phyloP scores from a whole-genome alignment of 352 stramenopile species.

The Phytophthora meadii region DNA sequence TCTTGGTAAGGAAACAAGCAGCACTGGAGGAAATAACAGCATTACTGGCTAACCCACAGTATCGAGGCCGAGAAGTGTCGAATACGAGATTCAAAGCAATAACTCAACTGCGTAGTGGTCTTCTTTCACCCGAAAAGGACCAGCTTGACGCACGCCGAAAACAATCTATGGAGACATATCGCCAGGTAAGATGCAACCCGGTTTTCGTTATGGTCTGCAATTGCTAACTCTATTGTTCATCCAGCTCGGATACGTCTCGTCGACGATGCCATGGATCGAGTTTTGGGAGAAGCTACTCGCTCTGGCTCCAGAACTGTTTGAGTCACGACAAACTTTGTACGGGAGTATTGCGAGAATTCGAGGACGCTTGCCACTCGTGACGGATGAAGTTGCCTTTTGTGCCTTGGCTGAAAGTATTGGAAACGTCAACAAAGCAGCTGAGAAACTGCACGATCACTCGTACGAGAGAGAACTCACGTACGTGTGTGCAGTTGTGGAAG shows the following conservation, averaged over 20 bases:
- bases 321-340: constrained; percentile 48
- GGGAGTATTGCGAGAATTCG: constrained; percentile 55
- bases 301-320: constrained; percentile 56
- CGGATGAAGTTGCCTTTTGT: constrained; percentile 61
- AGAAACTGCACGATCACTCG: constrained; percentile 57
- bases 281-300: constrained; percentile 67
- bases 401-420: constrained; percentile 63
- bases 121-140: constrained; percentile 55
- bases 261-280: constrained; percentile 53
- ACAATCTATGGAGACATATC: constrained; percentile 71
- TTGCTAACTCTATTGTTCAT: neutral
- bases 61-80: constrained; percentile 14
- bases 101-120: constrained; percentile 40
- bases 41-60: constrained; percentile 33
- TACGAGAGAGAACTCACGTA: constrained; percentile 72
- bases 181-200: constrained; percentile 31
- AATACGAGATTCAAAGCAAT: constrained; percentile 10
- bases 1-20: constrained; percentile 31
- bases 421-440: constrained; percentile 52
- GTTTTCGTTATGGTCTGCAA: neutral
- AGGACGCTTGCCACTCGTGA: constrained; percentile 46
- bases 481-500: constrained; percentile 58
- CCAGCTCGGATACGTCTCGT: constrained; percentile 65
- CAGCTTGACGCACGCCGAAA: constrained; percentile 59
- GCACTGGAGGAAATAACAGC: constrained; percentile 34